These are phyloP conservation scores for Aspergillus vadensis DNA, from an alignment of 2,329 filamentous ascomycete species.

Conservation along the genomic window DNA sequence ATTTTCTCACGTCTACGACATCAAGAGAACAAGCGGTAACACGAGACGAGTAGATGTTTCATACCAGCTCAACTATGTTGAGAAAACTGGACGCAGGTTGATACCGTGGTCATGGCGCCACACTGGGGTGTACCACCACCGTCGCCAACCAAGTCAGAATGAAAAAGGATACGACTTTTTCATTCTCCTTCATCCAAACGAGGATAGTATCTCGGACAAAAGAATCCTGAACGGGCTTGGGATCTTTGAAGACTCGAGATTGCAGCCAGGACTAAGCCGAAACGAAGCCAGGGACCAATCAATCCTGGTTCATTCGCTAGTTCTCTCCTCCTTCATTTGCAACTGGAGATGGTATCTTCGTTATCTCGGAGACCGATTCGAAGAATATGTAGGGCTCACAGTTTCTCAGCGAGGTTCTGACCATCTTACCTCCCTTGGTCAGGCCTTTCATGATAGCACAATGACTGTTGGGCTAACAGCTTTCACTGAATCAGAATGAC, in stretches of 20 bases:
- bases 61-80: neutral
- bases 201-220: neutral
- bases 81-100: neutral
- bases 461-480: neutral
- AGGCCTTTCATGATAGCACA: neutral
- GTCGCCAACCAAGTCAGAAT: neutral
- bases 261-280: neutral
- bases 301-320: neutral
- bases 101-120: conserved; percentile 2
- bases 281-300: neutral
- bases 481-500: neutral
- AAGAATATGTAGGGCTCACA: neutral
- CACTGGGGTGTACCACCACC: neutral
- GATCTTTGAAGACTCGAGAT: neutral
- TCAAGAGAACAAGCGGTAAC: neutral
- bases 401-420: neutral
- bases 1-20: too few relatives aligned
- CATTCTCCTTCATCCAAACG: neutral
- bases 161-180: neutral
- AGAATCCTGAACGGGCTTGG: neutral
- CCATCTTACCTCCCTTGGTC: neutral
- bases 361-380: neutral
- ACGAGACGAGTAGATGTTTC: neutral
- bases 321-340: neutral
- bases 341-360: conserved; percentile 1